These are phyloP conservation scores for Leccinellum luteum DNA, from an alignment of 768 basidiomycete genomes.

Conservation along the genomic window DNA sequence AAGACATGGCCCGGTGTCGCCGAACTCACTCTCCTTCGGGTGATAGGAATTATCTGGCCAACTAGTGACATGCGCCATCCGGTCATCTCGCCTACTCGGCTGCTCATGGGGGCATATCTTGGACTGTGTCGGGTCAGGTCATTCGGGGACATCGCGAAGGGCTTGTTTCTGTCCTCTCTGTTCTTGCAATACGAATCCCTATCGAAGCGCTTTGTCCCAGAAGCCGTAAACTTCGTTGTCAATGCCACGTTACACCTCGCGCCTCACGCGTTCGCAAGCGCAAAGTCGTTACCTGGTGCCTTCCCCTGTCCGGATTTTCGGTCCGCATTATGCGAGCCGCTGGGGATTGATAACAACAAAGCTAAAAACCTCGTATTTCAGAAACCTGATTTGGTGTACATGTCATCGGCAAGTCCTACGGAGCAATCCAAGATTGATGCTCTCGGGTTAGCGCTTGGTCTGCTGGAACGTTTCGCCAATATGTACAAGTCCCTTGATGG, in stretches of 20 bases:
- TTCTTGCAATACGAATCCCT: constrained; percentile 80
- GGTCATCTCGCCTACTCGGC: constrained; percentile 80
- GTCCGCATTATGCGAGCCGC: constrained; percentile 41
- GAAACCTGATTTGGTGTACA: constrained; percentile 46
- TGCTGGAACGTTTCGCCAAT: constrained; percentile 68
- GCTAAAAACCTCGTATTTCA: constrained; percentile 38
- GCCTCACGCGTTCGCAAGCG: constrained; percentile 53
- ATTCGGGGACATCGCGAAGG: constrained; percentile 72
- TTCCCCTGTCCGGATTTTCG: constrained; percentile 74
- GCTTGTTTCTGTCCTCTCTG: constrained; percentile 85
- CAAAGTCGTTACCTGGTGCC: constrained; percentile 54
- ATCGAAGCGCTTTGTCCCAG: constrained; percentile 87
- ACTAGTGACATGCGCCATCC: constrained; percentile 93
- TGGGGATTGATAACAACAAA: constrained; percentile 40
- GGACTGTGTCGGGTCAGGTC: constrained; percentile 78
- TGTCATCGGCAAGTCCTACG: constrained; percentile 35
- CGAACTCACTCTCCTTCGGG: constrained; percentile 77
- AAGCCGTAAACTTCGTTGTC: constrained; percentile 79
- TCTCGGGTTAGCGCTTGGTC: constrained; percentile 55
- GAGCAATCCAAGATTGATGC: constrained; percentile 76
- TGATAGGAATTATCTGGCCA: constrained; percentile 84
- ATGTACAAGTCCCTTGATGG: constrained; percentile 76
- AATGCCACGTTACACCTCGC: constrained; percentile 71
- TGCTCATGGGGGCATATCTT: constrained; percentile 91
- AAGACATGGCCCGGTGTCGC: constrained; percentile 88